phyloP scores from a whole-genome alignment of 2,329 filamentous ascomycete species.

The Cladosporium sp. region DNA sequence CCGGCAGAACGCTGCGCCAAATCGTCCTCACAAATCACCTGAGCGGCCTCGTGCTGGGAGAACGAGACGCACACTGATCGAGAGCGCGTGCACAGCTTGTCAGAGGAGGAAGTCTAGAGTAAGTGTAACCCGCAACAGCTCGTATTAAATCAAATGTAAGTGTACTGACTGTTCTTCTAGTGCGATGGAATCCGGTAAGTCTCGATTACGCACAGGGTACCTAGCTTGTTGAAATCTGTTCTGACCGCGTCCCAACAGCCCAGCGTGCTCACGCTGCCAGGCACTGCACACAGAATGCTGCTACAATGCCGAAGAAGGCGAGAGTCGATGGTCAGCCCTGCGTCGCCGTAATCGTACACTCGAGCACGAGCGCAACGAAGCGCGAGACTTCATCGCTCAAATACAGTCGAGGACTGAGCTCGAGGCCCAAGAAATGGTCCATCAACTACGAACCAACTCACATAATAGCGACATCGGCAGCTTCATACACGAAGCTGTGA shows the following conservation, averaged over 20 bases:
- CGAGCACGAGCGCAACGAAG: slow-evolving; percentile 33
- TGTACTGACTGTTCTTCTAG: slow-evolving; percentile 23
- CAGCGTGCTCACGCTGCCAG: slow-evolving; percentile 33
- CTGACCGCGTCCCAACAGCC: slow-evolving; percentile 23
- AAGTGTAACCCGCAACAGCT: slow-evolving; percentile 1
- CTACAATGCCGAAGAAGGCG: slow-evolving; percentile 37
- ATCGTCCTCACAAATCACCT: slow-evolving; percentile 11
- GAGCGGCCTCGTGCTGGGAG: slow-evolving; percentile 13
- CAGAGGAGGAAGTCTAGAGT: slow-evolving; percentile 28
- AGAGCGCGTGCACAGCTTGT: slow-evolving; percentile 28
- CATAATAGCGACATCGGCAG: slow-evolving; percentile 23
- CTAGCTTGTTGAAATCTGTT: background rate
- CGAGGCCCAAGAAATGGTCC: slow-evolving; percentile 33
- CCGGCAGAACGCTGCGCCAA: background rate
- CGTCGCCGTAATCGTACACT: slow-evolving; percentile 34
- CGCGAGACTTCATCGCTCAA: slow-evolving; percentile 31
- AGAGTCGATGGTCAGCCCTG: slow-evolving; percentile 37
- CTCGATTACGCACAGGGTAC: background rate
- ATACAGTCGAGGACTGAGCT: slow-evolving; percentile 31
- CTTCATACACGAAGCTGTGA: slow-evolving; percentile 4
- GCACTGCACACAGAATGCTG: slow-evolving; percentile 33
- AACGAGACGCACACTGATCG: slow-evolving; percentile 28
- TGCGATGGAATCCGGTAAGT: slow-evolving; percentile 31
- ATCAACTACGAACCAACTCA: slow-evolving; percentile 29
- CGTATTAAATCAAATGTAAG: background rate